A percentile compares a stretch with the other conserved stretches of the same genome.
These are phyloP conservation scores for Fusarium staphyleae DNA, from an alignment of 2,329 filamentous ascomycete species.

Conservation along the genomic window DNA sequence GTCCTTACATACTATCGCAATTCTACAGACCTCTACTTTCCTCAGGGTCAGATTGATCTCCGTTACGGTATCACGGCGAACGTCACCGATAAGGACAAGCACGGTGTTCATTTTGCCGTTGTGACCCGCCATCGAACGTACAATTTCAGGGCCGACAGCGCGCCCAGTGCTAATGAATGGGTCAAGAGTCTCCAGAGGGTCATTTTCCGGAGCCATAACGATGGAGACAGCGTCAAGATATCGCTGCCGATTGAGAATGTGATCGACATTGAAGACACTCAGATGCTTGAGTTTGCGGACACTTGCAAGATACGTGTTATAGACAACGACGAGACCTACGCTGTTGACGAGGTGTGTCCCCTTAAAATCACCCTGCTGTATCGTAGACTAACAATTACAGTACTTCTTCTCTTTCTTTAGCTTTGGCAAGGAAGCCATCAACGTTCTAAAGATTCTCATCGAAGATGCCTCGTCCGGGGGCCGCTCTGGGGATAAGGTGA, in stretches of 20 bases:
- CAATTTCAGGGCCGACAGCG: conserved; percentile 87
- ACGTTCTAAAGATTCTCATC: conserved; percentile 75
- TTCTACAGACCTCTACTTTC: conserved; percentile 87
- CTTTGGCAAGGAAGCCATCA: conserved; percentile 82
- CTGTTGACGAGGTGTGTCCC: conserved; percentile 81
- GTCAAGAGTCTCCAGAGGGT: conserved; percentile 92
- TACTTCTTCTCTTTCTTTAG: conserved; percentile 98
- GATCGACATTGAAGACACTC: conserved; percentile 90
- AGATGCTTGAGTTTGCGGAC: conserved; percentile 89
- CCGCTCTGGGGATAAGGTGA: conserved; percentile 35
- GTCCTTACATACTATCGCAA: conserved; percentile 90
- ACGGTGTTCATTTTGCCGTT: conserved; percentile 78
- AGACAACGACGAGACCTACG: conserved; percentile 92
- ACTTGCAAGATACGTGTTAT: conserved; percentile 93
- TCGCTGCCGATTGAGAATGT: conserved; percentile 88
- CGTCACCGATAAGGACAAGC: conserved; percentile 78
- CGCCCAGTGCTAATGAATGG: conserved; percentile 92
- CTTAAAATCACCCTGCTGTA: neutral
- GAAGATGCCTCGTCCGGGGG: conserved; percentile 64
- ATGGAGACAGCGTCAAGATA: conserved; percentile 96
- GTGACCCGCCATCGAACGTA: conserved; percentile 84
- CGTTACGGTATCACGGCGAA: conserved; percentile 90
- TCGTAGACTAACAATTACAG: conserved; percentile 49
- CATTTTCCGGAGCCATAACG: conserved; percentile 94
- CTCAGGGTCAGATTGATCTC: conserved; percentile 88